Conservation (phyloP, 2,329 filamentous ascomycete species). For the Ophiostoma tasmaniense region DNA sequence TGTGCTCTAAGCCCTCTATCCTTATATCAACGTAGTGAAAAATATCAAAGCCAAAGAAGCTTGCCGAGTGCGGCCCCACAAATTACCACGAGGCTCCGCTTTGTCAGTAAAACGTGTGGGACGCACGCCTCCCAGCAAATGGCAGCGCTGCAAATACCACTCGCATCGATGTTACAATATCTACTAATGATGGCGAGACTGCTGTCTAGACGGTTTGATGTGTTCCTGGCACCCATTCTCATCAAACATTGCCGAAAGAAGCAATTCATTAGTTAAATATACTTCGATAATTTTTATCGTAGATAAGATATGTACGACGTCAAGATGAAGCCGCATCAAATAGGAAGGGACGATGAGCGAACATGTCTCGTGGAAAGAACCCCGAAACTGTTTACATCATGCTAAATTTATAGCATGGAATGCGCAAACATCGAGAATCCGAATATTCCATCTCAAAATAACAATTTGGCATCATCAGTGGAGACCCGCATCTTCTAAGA, state of each 20-base stretch:
- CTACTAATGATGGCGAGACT: constrained; percentile 8
- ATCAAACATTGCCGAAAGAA: background rate
- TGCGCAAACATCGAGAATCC: too few relatives aligned
- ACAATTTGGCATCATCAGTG: background rate
- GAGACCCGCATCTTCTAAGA: background rate
- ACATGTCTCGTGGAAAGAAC: background rate
- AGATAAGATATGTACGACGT: background rate
- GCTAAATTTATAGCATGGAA: too few relatives aligned
- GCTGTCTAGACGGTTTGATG: background rate
- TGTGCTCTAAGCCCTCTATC: background rate
- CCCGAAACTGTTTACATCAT: background rate
- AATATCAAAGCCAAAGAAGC: constrained; percentile 1
- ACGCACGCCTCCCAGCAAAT: constrained; percentile 7
- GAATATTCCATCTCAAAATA: background rate
- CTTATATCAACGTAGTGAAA: background rate
- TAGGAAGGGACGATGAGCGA: background rate
- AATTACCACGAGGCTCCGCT: background rate
- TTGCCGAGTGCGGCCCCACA: constrained; percentile 9
- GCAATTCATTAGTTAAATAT: background rate
- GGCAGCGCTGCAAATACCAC: constrained; percentile 7
- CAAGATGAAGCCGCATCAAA: background rate
- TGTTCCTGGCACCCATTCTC: background rate
- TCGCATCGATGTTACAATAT: constrained; percentile 14
- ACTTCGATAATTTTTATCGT: background rate
- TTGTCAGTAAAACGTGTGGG: background rate